These are phyloP conservation scores for Paulownia fortunei DNA, from an alignment of 257 asterid species.

Conservation along the genomic window DNA sequence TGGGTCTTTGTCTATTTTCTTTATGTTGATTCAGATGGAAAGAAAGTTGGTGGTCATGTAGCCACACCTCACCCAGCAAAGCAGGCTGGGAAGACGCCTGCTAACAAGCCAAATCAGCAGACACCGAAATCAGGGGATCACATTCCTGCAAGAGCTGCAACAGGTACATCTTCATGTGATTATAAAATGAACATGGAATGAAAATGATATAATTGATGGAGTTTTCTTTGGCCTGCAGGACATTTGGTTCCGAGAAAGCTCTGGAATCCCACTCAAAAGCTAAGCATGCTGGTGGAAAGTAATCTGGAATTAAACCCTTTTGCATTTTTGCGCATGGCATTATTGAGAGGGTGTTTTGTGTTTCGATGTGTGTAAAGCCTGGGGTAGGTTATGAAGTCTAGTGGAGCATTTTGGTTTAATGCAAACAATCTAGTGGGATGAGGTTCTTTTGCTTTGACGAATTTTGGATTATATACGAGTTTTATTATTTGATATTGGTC, in stretches of 20 bases:
- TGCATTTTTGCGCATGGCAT: not conserved
- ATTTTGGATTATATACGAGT: not conserved
- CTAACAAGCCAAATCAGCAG: slow-evolving; percentile 53
- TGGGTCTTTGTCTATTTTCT: not conserved
- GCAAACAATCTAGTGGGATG: not conserved
- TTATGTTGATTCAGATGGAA: slow-evolving; percentile 49
- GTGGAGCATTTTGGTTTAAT: slow-evolving; percentile 4
- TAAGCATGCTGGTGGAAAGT: slow-evolving; percentile 66
- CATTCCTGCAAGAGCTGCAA: slow-evolving; percentile 64
- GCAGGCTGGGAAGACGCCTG: slow-evolving; percentile 62
- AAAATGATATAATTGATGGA: not conserved
- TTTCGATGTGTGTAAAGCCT: not conserved
- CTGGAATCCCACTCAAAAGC: slow-evolving; percentile 73
- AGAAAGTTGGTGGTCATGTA: slow-evolving; percentile 58
- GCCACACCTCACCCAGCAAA: slow-evolving; percentile 77
- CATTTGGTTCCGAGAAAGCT: slow-evolving; percentile 56
- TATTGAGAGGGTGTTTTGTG: not conserved
- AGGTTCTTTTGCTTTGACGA: not conserved
- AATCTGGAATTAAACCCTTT: not conserved
- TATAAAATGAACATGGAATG: slow-evolving; percentile 10
- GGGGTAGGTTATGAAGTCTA: slow-evolving; percentile 17
- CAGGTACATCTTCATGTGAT: slow-evolving; percentile 35
- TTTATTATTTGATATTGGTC: not conserved
- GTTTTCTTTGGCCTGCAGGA: slow-evolving; percentile 42
- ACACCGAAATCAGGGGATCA: slow-evolving; percentile 62